Base-by-base conservation (phyloP, 2,329 filamentous ascomycete genomes). In the Fusarium dimerum region DNA sequence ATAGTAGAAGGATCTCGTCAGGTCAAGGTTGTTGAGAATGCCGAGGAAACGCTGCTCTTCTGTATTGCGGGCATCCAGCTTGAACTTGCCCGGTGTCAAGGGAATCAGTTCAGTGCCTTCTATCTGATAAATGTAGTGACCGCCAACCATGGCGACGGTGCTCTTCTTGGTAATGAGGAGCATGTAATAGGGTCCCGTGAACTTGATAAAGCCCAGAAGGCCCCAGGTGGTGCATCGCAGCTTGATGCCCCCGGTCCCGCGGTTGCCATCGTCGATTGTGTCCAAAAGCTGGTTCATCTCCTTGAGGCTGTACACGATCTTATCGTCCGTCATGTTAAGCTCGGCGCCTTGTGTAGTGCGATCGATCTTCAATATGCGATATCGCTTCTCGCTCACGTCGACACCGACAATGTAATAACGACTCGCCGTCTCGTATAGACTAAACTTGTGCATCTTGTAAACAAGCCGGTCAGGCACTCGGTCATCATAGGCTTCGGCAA, bases 121-220 rank as follows among this genome's bases (percentile, higher is more conserved):
- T 50, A 99, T 85, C 72, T 96, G 92, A 69, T 97, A 97, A 55
- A 97, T 82, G 67, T 96, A 96, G 69, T 97, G 94, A 1, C 94
- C 94, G 16, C 94, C 94, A 20, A 99, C 82, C 87, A 97, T 93
- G 42, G 94, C 94, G 3, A 96, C 92, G 52, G 95, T 95, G 66
- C 90, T 94, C 75, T 95, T 87, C 74, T 97, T 97, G 39, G 92
- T 97, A 66, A 97, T 92, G 45, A 97, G 76, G 30, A 97, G 81
- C 92, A 99, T 97, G 71, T 99, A 99, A 71, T 95, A 97, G 3
- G 91, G 86, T 2, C 93, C 92, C 0, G 94, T 99, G 71, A 99
- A 97, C 55, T 90, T 84, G 70, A 99, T 94, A 71, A 99, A 99
- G 5, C 94, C 94, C 26, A 99, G 77, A 26, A 99, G 75, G 2